Conservation (phyloP, 768 basidiomycete genomes). For the Tephrocybe sp. region DNA sequence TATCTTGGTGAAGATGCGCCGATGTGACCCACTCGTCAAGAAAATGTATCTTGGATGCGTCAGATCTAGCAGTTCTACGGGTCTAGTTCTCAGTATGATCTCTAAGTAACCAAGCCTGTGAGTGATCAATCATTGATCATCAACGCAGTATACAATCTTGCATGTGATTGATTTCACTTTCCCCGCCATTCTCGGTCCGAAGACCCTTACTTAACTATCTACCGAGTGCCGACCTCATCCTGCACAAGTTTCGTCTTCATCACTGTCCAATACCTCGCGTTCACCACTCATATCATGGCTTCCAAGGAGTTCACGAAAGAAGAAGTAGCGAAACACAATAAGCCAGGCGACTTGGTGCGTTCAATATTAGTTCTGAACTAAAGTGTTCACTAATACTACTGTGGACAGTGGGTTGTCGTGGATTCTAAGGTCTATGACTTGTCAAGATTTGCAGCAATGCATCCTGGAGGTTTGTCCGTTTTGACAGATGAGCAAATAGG, state of each 20-base stretch:
- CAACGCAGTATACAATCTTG: too few species aligned
- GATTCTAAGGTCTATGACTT: constrained; percentile 67
- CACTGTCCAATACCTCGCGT: not conserved
- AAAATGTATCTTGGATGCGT: too few species aligned
- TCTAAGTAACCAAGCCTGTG: too few species aligned
- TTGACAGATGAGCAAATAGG: constrained; percentile 79
- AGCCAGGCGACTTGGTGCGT: constrained; percentile 5
- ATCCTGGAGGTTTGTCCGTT: constrained; percentile 81
- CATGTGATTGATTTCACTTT: too few species aligned
- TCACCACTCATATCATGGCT: constrained; percentile 21
- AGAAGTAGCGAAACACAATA: constrained; percentile 26
- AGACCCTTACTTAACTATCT: too few species aligned
- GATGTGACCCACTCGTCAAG: too few species aligned
- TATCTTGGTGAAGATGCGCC: too few species aligned
- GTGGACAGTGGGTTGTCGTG: constrained; percentile 78
- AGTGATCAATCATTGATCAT: too few species aligned
- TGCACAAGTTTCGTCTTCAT: not conserved
- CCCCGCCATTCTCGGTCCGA: too few species aligned
- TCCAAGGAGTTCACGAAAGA: constrained; percentile 33
- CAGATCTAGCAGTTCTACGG: too few species aligned
- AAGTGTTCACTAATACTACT: constrained; percentile 23
- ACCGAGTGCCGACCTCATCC: not conserved
- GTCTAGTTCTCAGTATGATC: too few species aligned
- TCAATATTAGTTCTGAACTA: constrained; percentile 45
- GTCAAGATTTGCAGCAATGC: constrained; percentile 73